Evolutionary conservation across 2,329 filamentous ascomycete species (phyloP).

Genomic region (Emericellopsis cladophorae): DNA sequence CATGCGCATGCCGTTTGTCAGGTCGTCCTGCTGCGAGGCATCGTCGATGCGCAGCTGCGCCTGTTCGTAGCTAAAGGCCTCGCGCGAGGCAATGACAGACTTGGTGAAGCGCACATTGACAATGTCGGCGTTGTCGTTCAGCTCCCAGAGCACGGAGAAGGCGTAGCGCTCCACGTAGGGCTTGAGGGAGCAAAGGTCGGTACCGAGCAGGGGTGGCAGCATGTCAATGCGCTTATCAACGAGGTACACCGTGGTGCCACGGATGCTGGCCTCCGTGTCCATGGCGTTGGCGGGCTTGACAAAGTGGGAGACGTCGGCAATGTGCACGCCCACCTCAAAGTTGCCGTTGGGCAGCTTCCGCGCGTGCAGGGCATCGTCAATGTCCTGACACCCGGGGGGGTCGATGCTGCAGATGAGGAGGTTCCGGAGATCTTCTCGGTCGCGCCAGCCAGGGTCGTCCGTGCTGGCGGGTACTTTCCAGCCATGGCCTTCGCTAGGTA

Average conservation of each 20-base stretch:
- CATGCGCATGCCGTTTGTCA: slow-evolving; percentile 80
- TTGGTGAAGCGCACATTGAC: slow-evolving; percentile 85
- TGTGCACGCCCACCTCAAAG: slow-evolving; percentile 92
- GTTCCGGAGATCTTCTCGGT: slow-evolving; percentile 69
- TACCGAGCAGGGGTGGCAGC: slow-evolving; percentile 92
- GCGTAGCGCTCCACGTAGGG: slow-evolving; percentile 93
- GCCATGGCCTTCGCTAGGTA: slow-evolving; percentile 81
- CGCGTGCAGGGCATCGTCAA: slow-evolving; percentile 92
- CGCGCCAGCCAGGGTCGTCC: slow-evolving; percentile 77
- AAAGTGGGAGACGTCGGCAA: slow-evolving; percentile 98
- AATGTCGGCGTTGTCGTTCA: slow-evolving; percentile 74
- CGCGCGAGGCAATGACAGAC: slow-evolving; percentile 90
- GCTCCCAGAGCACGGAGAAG: slow-evolving; percentile 80
- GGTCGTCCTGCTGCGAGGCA: slow-evolving; percentile 69
- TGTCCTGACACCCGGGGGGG: slow-evolving; percentile 90
- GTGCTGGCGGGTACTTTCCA: slow-evolving; percentile 80
- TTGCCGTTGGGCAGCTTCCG: slow-evolving; percentile 79
- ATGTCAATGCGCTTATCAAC: slow-evolving; percentile 99
- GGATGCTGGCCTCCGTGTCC: slow-evolving; percentile 87
- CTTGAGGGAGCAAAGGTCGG: slow-evolving; percentile 91
- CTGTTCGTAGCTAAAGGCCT: slow-evolving; percentile 96
- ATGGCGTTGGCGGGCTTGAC: slow-evolving; percentile 95
- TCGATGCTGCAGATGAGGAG: slow-evolving; percentile 96
- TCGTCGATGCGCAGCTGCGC: slow-evolving; percentile 93
- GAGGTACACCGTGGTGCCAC: slow-evolving; percentile 92